Evolutionary conservation across 2,329 filamentous ascomycete species (phyloP).

Genomic region (Xylaria sp.): DNA sequence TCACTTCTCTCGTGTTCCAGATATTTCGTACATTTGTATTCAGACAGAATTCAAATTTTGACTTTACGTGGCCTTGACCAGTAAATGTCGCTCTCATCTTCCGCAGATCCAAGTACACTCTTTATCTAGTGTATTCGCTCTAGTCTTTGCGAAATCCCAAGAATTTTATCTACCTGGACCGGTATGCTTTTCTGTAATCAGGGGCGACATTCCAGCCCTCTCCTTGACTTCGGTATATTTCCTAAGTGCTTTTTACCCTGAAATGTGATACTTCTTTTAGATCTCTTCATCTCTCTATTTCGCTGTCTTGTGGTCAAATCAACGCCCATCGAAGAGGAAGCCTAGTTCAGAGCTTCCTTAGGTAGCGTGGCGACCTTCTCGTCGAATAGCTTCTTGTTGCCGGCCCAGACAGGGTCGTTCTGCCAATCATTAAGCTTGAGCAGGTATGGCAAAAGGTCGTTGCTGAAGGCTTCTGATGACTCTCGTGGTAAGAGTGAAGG

Average conservation of each 20-base stretch:
- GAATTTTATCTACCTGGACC: slow-evolving; percentile 1
- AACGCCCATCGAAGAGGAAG: not conserved
- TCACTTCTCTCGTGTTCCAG: not conserved
- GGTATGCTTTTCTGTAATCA: slow-evolving; percentile 1
- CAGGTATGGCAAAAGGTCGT: slow-evolving; percentile 80
- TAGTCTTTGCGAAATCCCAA: not conserved
- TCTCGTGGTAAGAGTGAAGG: slow-evolving; percentile 87
- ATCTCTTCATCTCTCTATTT: not conserved
- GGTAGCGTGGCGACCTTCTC: slow-evolving; percentile 82
- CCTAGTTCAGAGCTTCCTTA: slow-evolving; percentile 47
- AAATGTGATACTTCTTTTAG: slow-evolving; percentile 7
- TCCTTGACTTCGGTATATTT: not conserved
- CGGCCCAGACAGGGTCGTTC: slow-evolving; percentile 81
- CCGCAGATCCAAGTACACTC: not conserved
- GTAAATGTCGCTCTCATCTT: not conserved
- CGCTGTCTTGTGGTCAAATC: not conserved
- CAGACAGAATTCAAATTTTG: not conserved
- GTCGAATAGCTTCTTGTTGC: slow-evolving; percentile 85
- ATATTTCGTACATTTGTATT: not conserved
- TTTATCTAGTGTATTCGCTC: slow-evolving; percentile 9
- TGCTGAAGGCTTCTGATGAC: slow-evolving; percentile 85
- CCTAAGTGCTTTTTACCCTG: not conserved
- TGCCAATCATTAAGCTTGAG: slow-evolving; percentile 80
- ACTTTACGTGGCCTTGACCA: not conserved
- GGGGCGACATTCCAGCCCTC: not conserved